Percentiles rank a stretch among this genome's conserved stretches.
phyloP scores from a whole-genome alignment of 2,329 filamentous ascomycete species.

The Hymenoscyphus fraxineus region DNA sequence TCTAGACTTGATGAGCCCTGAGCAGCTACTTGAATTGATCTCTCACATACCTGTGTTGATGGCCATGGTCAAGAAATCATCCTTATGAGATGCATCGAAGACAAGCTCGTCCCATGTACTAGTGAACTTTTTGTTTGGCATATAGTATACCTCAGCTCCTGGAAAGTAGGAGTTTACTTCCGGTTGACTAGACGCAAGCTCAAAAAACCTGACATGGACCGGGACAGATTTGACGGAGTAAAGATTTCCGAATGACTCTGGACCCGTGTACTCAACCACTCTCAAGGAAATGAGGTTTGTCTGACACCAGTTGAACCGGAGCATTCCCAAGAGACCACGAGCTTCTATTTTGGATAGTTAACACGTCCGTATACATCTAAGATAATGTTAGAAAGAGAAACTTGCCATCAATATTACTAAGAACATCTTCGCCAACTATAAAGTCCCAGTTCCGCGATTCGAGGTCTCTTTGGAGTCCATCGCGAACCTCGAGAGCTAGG shows the following conservation, averaged over 20 bases:
- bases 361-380: not conserved
- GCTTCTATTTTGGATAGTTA: not conserved
- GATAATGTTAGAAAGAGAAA: not conserved
- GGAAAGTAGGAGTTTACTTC: slow-evolving; percentile 17
- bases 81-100: slow-evolving; percentile 32
- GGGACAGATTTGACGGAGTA: slow-evolving; percentile 15
- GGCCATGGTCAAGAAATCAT: slow-evolving; percentile 29
- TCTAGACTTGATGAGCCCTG: slow-evolving; percentile 17
- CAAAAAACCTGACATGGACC: not conserved
- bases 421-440: not conserved
- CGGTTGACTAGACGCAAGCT: not conserved
- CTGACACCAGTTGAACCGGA: slow-evolving; percentile 13
- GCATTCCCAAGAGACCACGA: not conserved
- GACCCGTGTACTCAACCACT: slow-evolving; percentile 28
- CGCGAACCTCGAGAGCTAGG: not conserved
- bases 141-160: slow-evolving; percentile 24
- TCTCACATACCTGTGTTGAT: slow-evolving; percentile 28
- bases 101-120: slow-evolving; percentile 32
- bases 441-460: not conserved
- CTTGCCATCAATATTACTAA: not conserved
- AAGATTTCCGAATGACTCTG: slow-evolving; percentile 10
- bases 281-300: slow-evolving; percentile 22
- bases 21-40: not conserved
- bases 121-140: slow-evolving; percentile 29
- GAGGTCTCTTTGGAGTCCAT: not conserved